These are phyloP conservation scores for Colletotrichum sp. DNA, from an alignment of 2,329 filamentous ascomycete genomes.

Conservation along the genomic window DNA sequence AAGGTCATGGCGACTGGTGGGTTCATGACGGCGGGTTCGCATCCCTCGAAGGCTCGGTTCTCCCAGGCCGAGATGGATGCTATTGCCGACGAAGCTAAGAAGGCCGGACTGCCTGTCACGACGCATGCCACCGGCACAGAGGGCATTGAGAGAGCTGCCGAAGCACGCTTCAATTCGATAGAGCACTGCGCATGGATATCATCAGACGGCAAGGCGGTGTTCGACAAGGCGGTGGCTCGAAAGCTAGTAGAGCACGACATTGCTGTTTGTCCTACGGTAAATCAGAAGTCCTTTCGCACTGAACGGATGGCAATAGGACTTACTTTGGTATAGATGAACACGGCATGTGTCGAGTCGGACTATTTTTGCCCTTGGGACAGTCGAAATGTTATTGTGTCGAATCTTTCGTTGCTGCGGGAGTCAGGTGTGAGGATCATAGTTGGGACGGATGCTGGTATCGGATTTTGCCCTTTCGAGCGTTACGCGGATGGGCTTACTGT, in stretches of 20 bases:
- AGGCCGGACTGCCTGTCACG: background rate
- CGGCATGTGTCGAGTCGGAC: background rate
- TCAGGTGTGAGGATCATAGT: background rate
- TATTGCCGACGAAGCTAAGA: background rate
- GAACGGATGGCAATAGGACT: fast-evolving
- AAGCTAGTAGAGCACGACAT: background rate
- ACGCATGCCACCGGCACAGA: background rate
- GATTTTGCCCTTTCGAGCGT: background rate
- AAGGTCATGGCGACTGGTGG: background rate
- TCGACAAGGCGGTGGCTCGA: fast-evolving
- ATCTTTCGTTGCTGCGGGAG: background rate
- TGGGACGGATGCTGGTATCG: background rate
- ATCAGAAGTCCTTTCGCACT: background rate
- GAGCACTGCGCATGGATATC: background rate
- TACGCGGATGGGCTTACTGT: background rate
- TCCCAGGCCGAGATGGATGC: background rate
- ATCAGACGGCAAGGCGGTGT: background rate
- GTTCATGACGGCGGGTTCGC: background rate
- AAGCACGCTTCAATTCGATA: background rate
- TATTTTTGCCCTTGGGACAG: background rate
- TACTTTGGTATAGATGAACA: background rate
- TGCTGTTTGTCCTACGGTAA: background rate
- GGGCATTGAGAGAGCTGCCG: background rate
- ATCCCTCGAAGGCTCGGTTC: background rate
- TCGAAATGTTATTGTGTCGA: background rate